Evolutionary conservation across 495 filamentous ascomycete genomes (phyloP).

Genomic region (Tetracladium setigerum): DNA sequence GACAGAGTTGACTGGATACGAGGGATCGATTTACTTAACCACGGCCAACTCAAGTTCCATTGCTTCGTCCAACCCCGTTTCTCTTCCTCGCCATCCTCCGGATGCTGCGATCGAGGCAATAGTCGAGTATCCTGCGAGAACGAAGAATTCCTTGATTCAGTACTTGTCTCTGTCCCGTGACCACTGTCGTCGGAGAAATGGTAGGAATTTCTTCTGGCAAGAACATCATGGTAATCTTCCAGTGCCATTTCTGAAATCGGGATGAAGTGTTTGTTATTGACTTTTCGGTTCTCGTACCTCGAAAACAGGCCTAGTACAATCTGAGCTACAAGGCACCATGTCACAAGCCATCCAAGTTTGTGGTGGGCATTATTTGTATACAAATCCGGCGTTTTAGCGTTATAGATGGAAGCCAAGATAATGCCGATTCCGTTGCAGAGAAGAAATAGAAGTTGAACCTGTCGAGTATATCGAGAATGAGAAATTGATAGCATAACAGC

Average conservation of each 20-base stretch:
- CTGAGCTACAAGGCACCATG: slow-evolving; percentile 63
- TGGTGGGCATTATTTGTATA: slow-evolving; percentile 86
- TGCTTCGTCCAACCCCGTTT: slow-evolving; percentile 8
- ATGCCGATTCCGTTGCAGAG: slow-evolving; percentile 62
- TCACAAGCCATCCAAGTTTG: slow-evolving; percentile 82
- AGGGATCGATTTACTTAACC: slow-evolving; percentile 10
- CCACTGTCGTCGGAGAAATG: slow-evolving; percentile 83
- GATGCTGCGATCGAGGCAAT: slow-evolving; percentile 39
- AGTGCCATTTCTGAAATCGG: slow-evolving; percentile 63
- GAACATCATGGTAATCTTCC: slow-evolving; percentile 50
- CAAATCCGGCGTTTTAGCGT: slow-evolving; percentile 75
- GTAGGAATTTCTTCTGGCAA: slow-evolving; percentile 34
- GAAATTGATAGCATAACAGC: slow-evolving; percentile 81
- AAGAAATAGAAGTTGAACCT: slow-evolving; percentile 71
- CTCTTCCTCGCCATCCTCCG: slow-evolving; percentile 37
- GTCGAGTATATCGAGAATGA: slow-evolving; percentile 65
- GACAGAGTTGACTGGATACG: slow-evolving; percentile 21
- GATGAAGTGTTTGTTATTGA: slow-evolving; percentile 36
- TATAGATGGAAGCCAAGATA: slow-evolving; percentile 69
- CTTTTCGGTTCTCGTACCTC: slow-evolving; percentile 31
- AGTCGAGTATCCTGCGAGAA: slow-evolving; percentile 44
- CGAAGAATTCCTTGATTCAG: slow-evolving; percentile 58
- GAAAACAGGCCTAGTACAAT: slow-evolving; percentile 57
- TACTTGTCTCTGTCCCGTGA: slow-evolving; percentile 72
- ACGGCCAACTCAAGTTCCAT: slow-evolving; percentile 13